phyloP scores from a whole-genome alignment of 176 grass and related monocot genomes.

The Chrysopogon serrulatus region DNA sequence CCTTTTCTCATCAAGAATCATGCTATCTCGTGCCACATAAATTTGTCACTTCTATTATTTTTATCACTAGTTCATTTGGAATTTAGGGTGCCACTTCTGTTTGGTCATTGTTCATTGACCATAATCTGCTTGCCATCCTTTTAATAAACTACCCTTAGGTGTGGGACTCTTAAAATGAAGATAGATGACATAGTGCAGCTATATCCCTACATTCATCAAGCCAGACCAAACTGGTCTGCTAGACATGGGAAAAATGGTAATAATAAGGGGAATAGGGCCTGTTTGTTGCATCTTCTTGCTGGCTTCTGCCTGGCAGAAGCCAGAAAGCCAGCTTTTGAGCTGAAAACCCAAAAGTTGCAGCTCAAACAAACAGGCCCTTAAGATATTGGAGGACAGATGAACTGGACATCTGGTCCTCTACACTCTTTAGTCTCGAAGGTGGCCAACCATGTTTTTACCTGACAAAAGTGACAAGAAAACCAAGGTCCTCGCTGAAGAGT shows the following conservation, averaged over 20 bases:
- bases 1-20: background rate
- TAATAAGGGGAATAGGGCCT: background rate
- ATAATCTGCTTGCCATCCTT: background rate
- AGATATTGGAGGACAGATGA: background rate
- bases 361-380: too few relatives aligned
- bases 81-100: background rate
- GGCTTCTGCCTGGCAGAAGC: too few relatives aligned
- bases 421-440: background rate
- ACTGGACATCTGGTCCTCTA: background rate
- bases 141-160: background rate
- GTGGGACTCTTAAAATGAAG: background rate
- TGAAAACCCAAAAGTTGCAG: too few relatives aligned
- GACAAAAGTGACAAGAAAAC: background rate
- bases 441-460: background rate
- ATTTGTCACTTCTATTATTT: background rate
- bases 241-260: background rate
- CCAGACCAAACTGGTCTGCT: background rate
- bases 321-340: too few relatives aligned
- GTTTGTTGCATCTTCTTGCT: too few relatives aligned
- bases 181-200: background rate
- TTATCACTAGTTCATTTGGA: background rate
- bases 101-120: background rate
- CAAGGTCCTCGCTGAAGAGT: background rate
- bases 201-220: background rate
- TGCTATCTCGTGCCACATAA: background rate